Conservation (phyloP, 2,329 filamentous ascomycete species). For the Talaromyces marneffei region DNA sequence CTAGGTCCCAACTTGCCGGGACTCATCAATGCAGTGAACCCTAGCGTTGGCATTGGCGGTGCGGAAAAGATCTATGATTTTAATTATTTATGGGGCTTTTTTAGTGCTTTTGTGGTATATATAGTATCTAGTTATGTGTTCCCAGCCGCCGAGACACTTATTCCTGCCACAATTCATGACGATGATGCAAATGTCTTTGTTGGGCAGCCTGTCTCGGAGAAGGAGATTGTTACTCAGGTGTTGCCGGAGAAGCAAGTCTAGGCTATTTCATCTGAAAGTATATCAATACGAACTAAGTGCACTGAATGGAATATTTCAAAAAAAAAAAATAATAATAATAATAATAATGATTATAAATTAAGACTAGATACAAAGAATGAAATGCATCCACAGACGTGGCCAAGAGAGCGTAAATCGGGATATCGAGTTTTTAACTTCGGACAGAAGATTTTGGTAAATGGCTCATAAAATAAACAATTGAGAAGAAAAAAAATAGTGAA, state of each 20-base stretch:
- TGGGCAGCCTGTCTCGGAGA: neutral
- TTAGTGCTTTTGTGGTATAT: conserved; percentile 26
- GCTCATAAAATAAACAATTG: neutral
- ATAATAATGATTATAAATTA: neutral
- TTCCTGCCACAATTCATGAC: neutral
- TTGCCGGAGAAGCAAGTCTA: conserved; percentile 1
- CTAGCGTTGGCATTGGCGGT: conserved; percentile 20
- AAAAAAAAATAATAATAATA: no score
- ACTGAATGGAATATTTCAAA: neutral
- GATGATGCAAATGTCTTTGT: neutral
- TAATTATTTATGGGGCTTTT: conserved; percentile 25
- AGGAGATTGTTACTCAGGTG: neutral
- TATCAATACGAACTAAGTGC: neutral
- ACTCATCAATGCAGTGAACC: conserved; percentile 22
- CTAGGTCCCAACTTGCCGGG: conserved; percentile 27
- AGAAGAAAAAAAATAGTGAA: neutral
- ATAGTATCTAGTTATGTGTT: conserved; percentile 17
- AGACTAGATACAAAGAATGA: neutral
- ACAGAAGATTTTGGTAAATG: neutral
- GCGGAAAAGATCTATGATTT: conserved; percentile 30
- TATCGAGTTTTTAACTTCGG: neutral
- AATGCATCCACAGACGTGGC: neutral
- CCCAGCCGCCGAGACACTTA: conserved; percentile 4
- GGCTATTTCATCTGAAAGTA: neutral
- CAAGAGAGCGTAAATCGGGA: neutral